Evolutionary conservation across 768 basidiomycete species (phyloP).

Genomic region (Macrolepiota fuliginosa): DNA sequence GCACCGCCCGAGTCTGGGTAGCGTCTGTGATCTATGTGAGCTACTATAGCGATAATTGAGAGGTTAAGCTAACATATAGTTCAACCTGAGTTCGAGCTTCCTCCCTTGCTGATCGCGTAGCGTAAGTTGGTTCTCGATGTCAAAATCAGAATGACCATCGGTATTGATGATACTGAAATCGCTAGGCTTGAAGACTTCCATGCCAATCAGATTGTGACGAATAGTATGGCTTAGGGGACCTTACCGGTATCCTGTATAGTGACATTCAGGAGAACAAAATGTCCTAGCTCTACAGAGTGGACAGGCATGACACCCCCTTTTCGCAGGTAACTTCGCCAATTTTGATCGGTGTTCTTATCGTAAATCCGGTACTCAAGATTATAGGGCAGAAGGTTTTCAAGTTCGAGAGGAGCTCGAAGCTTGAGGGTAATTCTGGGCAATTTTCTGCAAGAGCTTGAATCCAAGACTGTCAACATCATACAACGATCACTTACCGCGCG

Average conservation of each 20-base stretch:
- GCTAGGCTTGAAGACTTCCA: slow-evolving; percentile 82
- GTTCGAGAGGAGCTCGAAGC: slow-evolving; percentile 89
- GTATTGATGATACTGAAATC: slow-evolving; percentile 98
- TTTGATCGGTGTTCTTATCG: slow-evolving; percentile 91
- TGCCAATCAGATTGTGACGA: neutral
- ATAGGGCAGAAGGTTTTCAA: slow-evolving; percentile 94
- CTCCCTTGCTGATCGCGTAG: slow-evolving; percentile 72
- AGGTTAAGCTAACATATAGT: slow-evolving; percentile 71
- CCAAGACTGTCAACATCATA: neutral
- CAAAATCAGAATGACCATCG: slow-evolving; percentile 87
- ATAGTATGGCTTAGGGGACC: slow-evolving; percentile 12
- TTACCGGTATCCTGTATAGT: slow-evolving; percentile 87
- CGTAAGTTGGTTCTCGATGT: slow-evolving; percentile 68
- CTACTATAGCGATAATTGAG: neutral
- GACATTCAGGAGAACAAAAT: slow-evolving; percentile 88
- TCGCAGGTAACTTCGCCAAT: slow-evolving; percentile 91
- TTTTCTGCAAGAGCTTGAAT: slow-evolving; percentile 43
- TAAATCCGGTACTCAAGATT: slow-evolving; percentile 96
- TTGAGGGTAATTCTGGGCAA: slow-evolving; percentile 84
- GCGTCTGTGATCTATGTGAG: slow-evolving; percentile 38
- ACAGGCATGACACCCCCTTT: slow-evolving; percentile 95
- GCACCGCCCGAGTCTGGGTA: slow-evolving; percentile 92
- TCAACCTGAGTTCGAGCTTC: slow-evolving; percentile 79
- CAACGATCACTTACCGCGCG: slow-evolving; percentile 42
- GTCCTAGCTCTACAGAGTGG: slow-evolving; percentile 89